Evolutionary conservation across 768 basidiomycete genomes (phyloP).

Genomic region (Psilocybe subaeruginosa): DNA sequence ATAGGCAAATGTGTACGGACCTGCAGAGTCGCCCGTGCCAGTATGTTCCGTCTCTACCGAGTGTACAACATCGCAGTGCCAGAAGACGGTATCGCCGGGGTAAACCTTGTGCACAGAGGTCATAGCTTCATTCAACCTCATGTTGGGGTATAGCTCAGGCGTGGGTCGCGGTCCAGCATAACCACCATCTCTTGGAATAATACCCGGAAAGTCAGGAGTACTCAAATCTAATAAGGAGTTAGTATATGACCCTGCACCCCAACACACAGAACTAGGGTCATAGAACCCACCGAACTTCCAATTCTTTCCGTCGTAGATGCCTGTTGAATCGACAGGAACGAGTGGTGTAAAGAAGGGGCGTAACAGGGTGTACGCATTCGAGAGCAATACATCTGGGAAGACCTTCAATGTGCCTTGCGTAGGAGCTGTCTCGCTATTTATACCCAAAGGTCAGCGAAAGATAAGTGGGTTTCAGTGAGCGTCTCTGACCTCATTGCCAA

Average conservation of each 20-base stretch:
- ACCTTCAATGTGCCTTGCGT: slow-evolving; percentile 71
- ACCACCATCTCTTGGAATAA: slow-evolving; percentile 39
- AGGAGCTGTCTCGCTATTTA: slow-evolving; percentile 61
- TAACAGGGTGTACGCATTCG: slow-evolving; percentile 74
- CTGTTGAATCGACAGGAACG: slow-evolving; percentile 39
- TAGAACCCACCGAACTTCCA: slow-evolving; percentile 52
- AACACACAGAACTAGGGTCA: neutral
- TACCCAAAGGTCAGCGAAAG: neutral
- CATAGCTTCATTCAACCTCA: slow-evolving; percentile 67
- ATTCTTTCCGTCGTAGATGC: slow-evolving; percentile 50
- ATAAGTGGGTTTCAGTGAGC: neutral
- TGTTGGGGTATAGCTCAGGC: slow-evolving; percentile 64
- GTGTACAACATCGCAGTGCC: slow-evolving; percentile 67
- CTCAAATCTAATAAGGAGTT: slow-evolving; percentile 39
- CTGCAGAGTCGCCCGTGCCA: slow-evolving; percentile 58
- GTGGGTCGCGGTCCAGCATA: slow-evolving; percentile 52
- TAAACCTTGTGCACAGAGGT: slow-evolving; percentile 69
- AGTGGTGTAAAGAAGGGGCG: slow-evolving; percentile 74
- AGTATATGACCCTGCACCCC: neutral
- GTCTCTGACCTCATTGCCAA: slow-evolving; percentile 58
- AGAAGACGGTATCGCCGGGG: slow-evolving; percentile 81
- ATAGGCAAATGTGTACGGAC: slow-evolving; percentile 27
- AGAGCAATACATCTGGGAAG: slow-evolving; percentile 66
- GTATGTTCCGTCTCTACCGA: slow-evolving; percentile 54
- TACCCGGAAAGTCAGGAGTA: slow-evolving; percentile 55